phyloP scores from a whole-genome alignment of 1,284 basidiomycete genomes.

The Heterobasidion parviporum region DNA sequence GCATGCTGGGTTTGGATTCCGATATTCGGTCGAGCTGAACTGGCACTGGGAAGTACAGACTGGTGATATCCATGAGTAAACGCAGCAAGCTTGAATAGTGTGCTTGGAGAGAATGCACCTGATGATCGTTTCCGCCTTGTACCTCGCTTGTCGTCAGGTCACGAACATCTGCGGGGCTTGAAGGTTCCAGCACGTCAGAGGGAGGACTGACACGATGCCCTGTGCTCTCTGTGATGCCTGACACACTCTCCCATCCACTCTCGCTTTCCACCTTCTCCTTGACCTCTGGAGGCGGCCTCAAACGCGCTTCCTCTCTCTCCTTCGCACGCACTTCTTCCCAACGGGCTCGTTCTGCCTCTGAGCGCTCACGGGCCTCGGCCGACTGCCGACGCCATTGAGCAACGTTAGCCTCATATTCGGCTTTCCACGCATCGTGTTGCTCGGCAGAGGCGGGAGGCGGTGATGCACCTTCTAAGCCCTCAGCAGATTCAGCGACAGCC shows the following conservation, averaged over 20 bases:
- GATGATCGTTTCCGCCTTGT: constrained; percentile 17
- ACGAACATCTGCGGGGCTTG: constrained; percentile 34
- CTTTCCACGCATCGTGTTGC: constrained; percentile 40
- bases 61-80: not conserved
- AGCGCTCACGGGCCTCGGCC: constrained; percentile 66
- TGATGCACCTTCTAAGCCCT: not conserved
- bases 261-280: constrained; percentile 24
- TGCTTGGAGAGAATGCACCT: constrained; percentile 13
- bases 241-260: constrained; percentile 45
- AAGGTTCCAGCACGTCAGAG: not conserved
- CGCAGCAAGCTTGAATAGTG: not conserved
- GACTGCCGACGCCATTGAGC: constrained; percentile 68
- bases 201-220: constrained; percentile 4
- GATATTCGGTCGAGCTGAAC: constrained; percentile 1
- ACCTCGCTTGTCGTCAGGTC: constrained; percentile 36
- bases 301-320: constrained; percentile 13
- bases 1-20: not conserved
- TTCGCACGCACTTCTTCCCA: constrained; percentile 56
- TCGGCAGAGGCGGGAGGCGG: constrained; percentile 6
- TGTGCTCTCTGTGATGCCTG: constrained; percentile 16
- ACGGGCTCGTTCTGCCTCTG: constrained; percentile 61
- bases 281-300: constrained; percentile 10
- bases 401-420: constrained; percentile 63
- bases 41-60: not conserved
- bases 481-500: constrained; percentile 8